Conservation (phyloP, 306 rosid species). For the Hippophae rhamnoides region DNA sequence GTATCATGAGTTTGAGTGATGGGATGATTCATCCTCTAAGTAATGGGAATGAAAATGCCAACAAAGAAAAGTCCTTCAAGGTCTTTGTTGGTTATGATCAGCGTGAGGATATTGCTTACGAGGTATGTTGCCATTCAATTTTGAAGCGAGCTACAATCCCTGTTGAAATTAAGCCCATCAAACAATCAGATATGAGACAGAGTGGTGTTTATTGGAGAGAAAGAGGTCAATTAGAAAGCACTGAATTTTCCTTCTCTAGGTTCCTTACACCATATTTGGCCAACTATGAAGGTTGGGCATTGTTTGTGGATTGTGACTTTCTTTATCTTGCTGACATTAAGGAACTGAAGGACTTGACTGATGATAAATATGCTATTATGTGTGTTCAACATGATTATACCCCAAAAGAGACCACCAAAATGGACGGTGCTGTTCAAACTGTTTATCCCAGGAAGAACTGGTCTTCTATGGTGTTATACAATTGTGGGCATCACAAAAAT, state of each 20-base stretch:
- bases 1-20: too few relatives aligned
- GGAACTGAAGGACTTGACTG: not conserved
- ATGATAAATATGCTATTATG: not conserved
- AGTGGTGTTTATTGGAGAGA: slow-evolving; percentile 45
- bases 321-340: slow-evolving; percentile 15
- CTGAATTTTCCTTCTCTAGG: slow-evolving; percentile 49
- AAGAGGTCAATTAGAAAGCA: slow-evolving; percentile 50
- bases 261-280: slow-evolving; percentile 49
- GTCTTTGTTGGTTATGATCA: slow-evolving; percentile 52
- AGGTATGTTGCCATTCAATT: slow-evolving; percentile 22
- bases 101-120: slow-evolving; percentile 28
- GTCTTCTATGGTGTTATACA: slow-evolving; percentile 28
- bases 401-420: slow-evolving; percentile 52
- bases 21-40: too few relatives aligned
- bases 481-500: slow-evolving; percentile 40
- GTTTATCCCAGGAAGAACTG: slow-evolving; percentile 56
- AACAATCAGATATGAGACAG: slow-evolving; percentile 44
- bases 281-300: slow-evolving; percentile 45
- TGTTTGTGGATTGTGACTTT: slow-evolving; percentile 62
- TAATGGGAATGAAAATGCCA: too few relatives aligned
- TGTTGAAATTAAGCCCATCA: slow-evolving; percentile 43
- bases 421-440: slow-evolving; percentile 58
- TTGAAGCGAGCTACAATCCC: slow-evolving; percentile 40
- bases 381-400: slow-evolving; percentile 33
- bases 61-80: slow-evolving; percentile 25